phyloP scores from a whole-genome alignment of 2,329 filamentous ascomycete genomes.

The Chaetomiaceae sp. region DNA sequence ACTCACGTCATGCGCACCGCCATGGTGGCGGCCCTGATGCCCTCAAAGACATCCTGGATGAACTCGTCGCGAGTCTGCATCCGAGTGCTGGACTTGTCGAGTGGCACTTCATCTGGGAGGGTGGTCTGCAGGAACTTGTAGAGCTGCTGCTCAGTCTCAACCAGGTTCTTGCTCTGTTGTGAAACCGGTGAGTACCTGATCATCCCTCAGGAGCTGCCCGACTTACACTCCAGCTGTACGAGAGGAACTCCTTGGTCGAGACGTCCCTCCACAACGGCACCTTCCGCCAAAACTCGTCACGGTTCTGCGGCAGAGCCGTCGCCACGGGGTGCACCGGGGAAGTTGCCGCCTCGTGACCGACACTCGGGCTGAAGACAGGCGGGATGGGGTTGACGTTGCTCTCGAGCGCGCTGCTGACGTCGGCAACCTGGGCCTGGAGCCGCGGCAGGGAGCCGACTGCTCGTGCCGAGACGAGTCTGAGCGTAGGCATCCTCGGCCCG shows the following conservation, averaged over 20 bases:
- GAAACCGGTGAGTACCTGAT: background rate
- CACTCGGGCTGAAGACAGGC: background rate
- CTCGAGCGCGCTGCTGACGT: constrained; percentile 11
- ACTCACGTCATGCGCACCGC: constrained; percentile 52
- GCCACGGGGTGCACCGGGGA: background rate
- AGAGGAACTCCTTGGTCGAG: constrained; percentile 45
- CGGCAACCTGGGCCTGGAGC: constrained; percentile 22
- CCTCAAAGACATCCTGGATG: constrained; percentile 49
- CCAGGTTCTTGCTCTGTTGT: constrained; percentile 44
- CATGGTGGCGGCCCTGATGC: constrained; percentile 54
- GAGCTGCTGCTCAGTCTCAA: constrained; percentile 45
- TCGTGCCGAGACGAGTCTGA: constrained; percentile 7
- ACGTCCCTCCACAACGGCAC: constrained; percentile 48
- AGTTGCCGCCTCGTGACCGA: background rate
- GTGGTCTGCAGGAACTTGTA: constrained; percentile 45
- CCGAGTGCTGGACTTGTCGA: constrained; percentile 27
- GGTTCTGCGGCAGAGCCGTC: background rate
- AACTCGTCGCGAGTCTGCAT: constrained; percentile 49
- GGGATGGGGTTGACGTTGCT: background rate
- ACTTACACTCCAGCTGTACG: constrained; percentile 52
- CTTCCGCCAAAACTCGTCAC: constrained; percentile 47
- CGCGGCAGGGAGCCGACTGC: constrained; percentile 18
- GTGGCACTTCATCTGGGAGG: constrained; percentile 47
- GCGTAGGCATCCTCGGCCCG: background rate
- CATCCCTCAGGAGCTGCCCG: too few relatives aligned